Conservation (phyloP, 495 filamentous ascomycete genomes). For the Lasiosphaeris hirsuta region DNA sequence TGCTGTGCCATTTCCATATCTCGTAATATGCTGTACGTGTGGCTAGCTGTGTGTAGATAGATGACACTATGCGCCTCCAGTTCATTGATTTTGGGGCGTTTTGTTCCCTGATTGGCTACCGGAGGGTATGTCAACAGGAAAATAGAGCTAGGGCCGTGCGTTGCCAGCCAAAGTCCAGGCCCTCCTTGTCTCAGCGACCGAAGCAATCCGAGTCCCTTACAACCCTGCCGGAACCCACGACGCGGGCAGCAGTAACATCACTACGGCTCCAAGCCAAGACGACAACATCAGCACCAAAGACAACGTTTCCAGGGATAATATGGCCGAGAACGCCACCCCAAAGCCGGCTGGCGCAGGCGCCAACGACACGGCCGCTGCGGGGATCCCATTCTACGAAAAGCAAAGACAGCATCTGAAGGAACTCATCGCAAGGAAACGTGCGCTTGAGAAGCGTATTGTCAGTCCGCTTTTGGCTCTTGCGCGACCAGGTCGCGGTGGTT, state of each 20-base stretch:
- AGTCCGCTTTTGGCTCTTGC: slow-evolving; percentile 12
- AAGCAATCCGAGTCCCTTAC: not conserved
- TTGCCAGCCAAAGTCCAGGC: not conserved
- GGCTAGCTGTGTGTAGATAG: too few relatives aligned
- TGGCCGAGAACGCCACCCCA: slow-evolving; percentile 53
- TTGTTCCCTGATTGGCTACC: slow-evolving; percentile 11
- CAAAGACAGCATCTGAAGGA: slow-evolving; percentile 48
- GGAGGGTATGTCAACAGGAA: not conserved
- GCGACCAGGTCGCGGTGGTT: not conserved
- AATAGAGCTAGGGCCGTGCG: not conserved
- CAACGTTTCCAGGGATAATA: slow-evolving; percentile 22
- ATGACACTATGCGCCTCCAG: not conserved
- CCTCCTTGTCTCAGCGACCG: not conserved
- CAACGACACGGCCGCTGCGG: slow-evolving; percentile 36
- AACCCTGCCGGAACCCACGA: not conserved
- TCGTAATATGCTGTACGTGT: too few relatives aligned
- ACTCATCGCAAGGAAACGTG: slow-evolving; percentile 40
- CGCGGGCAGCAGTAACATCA: slow-evolving; percentile 7
- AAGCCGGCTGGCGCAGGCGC: slow-evolving; percentile 21
- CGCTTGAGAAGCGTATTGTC: slow-evolving; percentile 45
- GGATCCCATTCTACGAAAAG: slow-evolving; percentile 50
- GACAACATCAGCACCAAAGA: not conserved
- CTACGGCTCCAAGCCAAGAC: not conserved
- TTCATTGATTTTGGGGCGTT: not conserved
- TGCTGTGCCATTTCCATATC: too few relatives aligned